Conservation (phyloP, 345 rosid species). For the Psidium guajava region DNA sequence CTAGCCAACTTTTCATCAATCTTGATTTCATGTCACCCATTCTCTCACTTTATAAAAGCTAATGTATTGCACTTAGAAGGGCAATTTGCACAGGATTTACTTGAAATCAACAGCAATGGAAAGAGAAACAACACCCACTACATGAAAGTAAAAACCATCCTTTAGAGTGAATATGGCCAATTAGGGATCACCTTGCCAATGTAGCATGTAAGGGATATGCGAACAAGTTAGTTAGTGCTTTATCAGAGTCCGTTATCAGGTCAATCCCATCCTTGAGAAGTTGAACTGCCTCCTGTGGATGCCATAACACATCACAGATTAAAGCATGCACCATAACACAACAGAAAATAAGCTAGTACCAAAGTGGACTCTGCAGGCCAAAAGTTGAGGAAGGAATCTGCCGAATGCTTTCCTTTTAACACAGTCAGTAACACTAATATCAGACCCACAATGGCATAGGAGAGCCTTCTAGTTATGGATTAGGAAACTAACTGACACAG, state of each 20-base stretch:
- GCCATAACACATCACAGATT: neutral
- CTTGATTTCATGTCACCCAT: neutral
- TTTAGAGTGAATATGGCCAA: neutral
- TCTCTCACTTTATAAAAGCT: neutral
- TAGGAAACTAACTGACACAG: neutral
- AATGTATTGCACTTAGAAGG: neutral
- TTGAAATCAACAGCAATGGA: neutral
- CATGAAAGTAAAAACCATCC: neutral
- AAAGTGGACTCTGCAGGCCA: neutral
- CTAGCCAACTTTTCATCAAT: neutral
- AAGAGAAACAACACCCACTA: neutral
- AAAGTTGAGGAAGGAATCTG: neutral
- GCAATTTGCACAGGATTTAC: neutral
- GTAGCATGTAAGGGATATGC: conserved; percentile 76
- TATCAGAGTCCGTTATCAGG: conserved; percentile 80
- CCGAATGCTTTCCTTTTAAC: neutral
- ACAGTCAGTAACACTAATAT: neutral
- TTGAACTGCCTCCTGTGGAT: conserved; percentile 68
- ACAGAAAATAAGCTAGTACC: neutral
- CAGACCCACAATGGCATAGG: neutral
- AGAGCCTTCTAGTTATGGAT: neutral
- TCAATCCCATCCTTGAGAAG: conserved; percentile 96
- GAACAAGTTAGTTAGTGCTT: conserved; percentile 59
- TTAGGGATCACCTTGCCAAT: conserved; percentile 42
- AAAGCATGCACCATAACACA: neutral